Evolutionary conservation across 257 asterid genomes (phyloP).

Genomic region (Oldenlandia corymbosa): DNA sequence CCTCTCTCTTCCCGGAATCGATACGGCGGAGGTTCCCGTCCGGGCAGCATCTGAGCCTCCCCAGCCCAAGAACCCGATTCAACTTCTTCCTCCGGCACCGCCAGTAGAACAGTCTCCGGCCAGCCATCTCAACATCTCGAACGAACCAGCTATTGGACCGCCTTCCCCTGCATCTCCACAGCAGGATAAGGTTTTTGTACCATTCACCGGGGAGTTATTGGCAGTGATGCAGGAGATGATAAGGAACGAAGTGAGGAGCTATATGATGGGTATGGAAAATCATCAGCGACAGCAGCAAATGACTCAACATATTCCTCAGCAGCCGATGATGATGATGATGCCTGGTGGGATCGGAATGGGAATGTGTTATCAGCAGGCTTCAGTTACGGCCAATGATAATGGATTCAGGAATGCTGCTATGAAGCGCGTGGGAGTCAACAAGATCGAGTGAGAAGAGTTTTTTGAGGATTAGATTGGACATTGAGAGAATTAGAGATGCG

Average conservation of each 20-base stretch:
- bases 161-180: conserved; percentile 5
- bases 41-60: conserved; percentile 20
- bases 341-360: conserved; percentile 29
- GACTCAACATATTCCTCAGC: conserved; percentile 24
- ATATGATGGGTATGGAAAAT: conserved; percentile 53
- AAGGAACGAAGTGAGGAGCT: conserved; percentile 67
- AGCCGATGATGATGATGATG: conserved; percentile 32
- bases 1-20: conserved; percentile 79
- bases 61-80: conserved; percentile 23
- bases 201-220: conserved; percentile 52
- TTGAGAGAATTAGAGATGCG: background rate
- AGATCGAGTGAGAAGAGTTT: conserved; percentile 33
- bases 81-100: conserved; percentile 15
- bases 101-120: conserved; percentile 15
- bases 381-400: conserved; percentile 36
- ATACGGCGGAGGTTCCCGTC: conserved; percentile 24
- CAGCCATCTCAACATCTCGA: conserved; percentile 1
- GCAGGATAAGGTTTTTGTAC: conserved; percentile 44
- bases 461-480: background rate
- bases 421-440: conserved; percentile 58
- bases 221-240: conserved; percentile 89
- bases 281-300: conserved; percentile 32
- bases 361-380: conserved; percentile 59
- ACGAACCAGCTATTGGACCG: background rate
- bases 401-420: conserved; percentile 54